Conservation (phyloP, 352 stramenopile genomes). For the Phytopythium litorale region DNA sequence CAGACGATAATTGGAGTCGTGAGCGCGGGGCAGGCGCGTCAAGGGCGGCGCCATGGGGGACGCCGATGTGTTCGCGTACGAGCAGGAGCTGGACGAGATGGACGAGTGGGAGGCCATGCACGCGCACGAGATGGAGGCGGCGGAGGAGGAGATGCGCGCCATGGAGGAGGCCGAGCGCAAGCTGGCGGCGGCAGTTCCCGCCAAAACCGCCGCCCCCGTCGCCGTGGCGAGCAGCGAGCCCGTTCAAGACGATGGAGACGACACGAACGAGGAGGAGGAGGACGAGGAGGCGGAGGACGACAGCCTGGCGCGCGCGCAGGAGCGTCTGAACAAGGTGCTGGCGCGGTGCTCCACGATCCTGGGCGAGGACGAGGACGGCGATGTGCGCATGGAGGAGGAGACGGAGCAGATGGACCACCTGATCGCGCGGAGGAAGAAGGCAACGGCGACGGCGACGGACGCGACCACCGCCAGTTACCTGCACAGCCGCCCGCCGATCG, state of each 20-base stretch:
- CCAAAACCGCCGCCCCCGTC: constrained; percentile 6
- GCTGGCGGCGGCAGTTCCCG: not conserved
- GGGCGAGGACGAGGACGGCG: constrained; percentile 49
- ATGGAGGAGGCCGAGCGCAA: constrained; percentile 49
- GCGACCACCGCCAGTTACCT: constrained; percentile 37
- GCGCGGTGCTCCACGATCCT: constrained; percentile 59
- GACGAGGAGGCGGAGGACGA: constrained; percentile 15
- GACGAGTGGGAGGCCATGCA: constrained; percentile 88
- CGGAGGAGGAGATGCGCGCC: constrained; percentile 53
- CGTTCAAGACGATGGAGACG: not conserved
- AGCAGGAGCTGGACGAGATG: constrained; percentile 69
- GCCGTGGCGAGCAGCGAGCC: not conserved
- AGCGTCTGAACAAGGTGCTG: constrained; percentile 47
- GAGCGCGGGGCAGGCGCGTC: not conserved
- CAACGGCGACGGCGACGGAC: constrained; percentile 25
- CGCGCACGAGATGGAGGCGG: constrained; percentile 73
- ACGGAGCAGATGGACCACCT: constrained; percentile 26
- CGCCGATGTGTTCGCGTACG: constrained; percentile 70
- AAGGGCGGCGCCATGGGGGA: constrained; percentile 37
- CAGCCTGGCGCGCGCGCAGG: constrained; percentile 33
- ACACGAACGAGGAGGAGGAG: constrained; percentile 6
- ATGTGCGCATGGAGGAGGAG: constrained; percentile 27
- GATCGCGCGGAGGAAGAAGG: constrained; percentile 22
- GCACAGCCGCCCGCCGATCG: constrained; percentile 52
- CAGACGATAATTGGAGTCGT: constrained; percentile 1